Base-by-base conservation (phyloP, 2,329 filamentous ascomycete species). In the Metarhizium album region DNA sequence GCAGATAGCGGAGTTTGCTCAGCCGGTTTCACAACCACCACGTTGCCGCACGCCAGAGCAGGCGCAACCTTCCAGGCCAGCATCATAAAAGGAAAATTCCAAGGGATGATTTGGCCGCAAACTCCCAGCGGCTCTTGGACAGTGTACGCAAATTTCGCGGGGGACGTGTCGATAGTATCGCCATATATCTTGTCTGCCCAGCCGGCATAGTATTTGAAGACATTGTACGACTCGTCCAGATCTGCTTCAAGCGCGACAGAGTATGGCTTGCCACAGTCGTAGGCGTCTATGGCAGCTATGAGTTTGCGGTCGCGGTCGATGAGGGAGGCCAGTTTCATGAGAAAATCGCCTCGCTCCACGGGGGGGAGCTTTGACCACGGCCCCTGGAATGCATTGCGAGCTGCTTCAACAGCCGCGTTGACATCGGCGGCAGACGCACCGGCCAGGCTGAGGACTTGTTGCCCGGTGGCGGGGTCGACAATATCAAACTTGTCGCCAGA, bases 151-250 rank as follows among this genome's bases (percentile, higher is more conserved):
- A 90, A 78, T 64, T 90, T 90, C 14, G 74, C 69, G 0, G 74
- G 72, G 0, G 75, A 79, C 0, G 83, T 87, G 52, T 83, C 81
- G 56, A 90, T 88, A 9, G 85, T 86, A 61, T 87, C 80, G 11
- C 87, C 87, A 55, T 84, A 80, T 46, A 88, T 80, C 70, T 90
- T 90, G 67, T 90, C 86, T 20, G 86, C 84, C 67, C 79, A 90
- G 29, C 87, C 86, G 42, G 80, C 84, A 60, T 90, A 91, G 67
- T 91, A 90, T 57, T 83, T 81, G 35, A 40, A 82, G 69, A 16
- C 80, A 67, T 50, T 59, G 59, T 4, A 67, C 58, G 16, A 69
- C 54, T 72, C 68, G 1, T 64, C 70, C 5, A 90, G 57, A 60
- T 90, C 87, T 48, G 84, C 83, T 40, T 74, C 74, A n/a, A 84